Percentiles rank a stretch among this genome's conserved stretches.
phyloP scores from a whole-genome alignment of 2,329 filamentous ascomycete species.

The Podosphaera fusca region DNA sequence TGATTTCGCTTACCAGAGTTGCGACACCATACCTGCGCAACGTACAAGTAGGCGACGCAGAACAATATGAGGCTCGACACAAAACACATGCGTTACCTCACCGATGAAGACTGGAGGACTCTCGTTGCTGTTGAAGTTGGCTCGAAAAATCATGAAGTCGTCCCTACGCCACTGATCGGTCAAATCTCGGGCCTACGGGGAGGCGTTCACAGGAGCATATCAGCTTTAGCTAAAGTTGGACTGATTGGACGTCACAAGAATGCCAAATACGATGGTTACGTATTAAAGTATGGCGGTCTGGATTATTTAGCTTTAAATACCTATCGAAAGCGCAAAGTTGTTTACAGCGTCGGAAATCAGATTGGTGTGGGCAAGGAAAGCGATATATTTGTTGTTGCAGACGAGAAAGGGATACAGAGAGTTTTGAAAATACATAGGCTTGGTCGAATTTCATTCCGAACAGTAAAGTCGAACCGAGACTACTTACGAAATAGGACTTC shows the following conservation, averaged over 20 bases:
- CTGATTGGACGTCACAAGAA: constrained; percentile 87
- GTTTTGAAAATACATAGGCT: constrained; percentile 92
- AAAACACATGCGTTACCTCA: constrained; percentile 77
- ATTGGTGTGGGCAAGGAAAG: constrained; percentile 95
- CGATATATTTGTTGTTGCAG: constrained; percentile 84
- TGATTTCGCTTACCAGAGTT: too few species aligned
- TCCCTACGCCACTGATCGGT: constrained; percentile 72
- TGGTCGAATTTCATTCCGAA: constrained; percentile 87
- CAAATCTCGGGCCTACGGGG: constrained; percentile 63
- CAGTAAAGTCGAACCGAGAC: constrained; percentile 86
- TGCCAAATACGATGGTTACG: constrained; percentile 91
- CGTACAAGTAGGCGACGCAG: neutral
- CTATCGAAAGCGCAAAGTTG: constrained; percentile 52
- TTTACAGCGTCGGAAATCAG: constrained; percentile 85
- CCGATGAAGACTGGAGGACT: constrained; percentile 82
- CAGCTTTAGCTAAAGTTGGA: constrained; percentile 71
- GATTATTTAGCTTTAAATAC: constrained; percentile 94
- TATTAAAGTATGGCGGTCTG: constrained; percentile 84
- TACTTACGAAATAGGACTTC: constrained; percentile 65
- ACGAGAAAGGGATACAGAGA: constrained; percentile 49
- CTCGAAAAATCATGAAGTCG: constrained; percentile 90
- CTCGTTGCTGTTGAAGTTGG: constrained; percentile 82
- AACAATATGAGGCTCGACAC: constrained; percentile 80
- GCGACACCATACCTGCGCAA: neutral
- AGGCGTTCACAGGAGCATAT: constrained; percentile 71